Evolutionary conservation across 2,329 filamentous ascomycete species (phyloP).

Genomic region (Trichoderma simmonsii): DNA sequence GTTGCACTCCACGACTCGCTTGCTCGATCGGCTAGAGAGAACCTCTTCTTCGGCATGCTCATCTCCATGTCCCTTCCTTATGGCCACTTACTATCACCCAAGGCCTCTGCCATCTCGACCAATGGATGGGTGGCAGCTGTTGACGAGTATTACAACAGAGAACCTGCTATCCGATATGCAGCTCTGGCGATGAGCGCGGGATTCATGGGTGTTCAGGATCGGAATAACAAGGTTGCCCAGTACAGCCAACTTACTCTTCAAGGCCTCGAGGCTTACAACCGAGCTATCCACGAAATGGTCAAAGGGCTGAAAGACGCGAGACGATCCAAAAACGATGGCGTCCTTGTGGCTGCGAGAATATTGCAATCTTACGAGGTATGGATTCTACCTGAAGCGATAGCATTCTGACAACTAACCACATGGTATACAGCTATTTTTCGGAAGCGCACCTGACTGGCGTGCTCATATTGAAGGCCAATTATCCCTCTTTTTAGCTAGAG

Average conservation of each 20-base stretch:
- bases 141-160: constrained; percentile 23
- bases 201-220: constrained; percentile 21
- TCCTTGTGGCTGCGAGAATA: constrained; percentile 20
- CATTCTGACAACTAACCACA: background rate
- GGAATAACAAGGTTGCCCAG: constrained; percentile 22
- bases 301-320: constrained; percentile 12
- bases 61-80: constrained; percentile 17
- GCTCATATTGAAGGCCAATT: constrained; percentile 22
- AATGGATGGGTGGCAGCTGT: constrained; percentile 25
- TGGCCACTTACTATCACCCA: constrained; percentile 16
- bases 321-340: constrained; percentile 20
- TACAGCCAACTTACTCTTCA: constrained; percentile 23
- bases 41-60: constrained; percentile 22
- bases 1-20: constrained; percentile 17
- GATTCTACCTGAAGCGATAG: background rate
- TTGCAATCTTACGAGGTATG: constrained; percentile 26
- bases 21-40: constrained; percentile 21
- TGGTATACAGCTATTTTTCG: constrained; percentile 3
- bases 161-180: constrained; percentile 20
- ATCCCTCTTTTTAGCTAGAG: constrained; percentile 20
- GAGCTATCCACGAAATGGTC: constrained; percentile 21
- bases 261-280: constrained; percentile 24
- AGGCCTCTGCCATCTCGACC: constrained; percentile 18
- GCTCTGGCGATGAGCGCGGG: constrained; percentile 25
- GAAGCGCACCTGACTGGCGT: constrained; percentile 18